Percentiles rank a stretch among this genome's conserved stretches.
phyloP scores from a whole-genome alignment of 495 filamentous ascomycete genomes.

The Penicillium parvum region DNA sequence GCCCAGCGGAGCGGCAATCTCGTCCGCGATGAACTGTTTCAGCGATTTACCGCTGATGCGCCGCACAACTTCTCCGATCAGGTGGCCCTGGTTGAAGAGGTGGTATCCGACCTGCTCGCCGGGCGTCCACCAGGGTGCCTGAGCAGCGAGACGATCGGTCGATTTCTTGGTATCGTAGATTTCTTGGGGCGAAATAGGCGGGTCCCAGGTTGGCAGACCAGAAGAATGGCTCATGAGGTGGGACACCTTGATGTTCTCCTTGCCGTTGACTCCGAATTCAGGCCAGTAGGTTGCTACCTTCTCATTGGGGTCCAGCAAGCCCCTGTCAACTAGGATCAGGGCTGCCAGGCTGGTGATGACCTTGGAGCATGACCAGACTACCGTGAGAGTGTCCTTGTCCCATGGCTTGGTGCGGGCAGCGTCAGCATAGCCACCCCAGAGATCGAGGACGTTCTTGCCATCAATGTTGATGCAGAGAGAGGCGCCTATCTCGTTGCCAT shows the following conservation, averaged over 20 bases:
- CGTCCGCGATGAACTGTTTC: constrained; percentile 37
- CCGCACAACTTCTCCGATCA: constrained; percentile 38
- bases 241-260: constrained; percentile 34
- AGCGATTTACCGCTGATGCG: constrained; percentile 35
- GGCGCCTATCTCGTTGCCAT: constrained; percentile 38
- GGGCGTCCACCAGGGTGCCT: constrained; percentile 43
- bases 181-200: constrained; percentile 23
- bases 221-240: constrained; percentile 41
- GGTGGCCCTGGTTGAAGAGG: constrained; percentile 31
- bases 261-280: constrained; percentile 40
- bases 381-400: constrained; percentile 35
- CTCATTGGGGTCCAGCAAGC: constrained; percentile 33
- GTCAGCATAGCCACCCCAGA: constrained; percentile 44
- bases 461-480: constrained; percentile 40
- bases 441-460: constrained; percentile 40
- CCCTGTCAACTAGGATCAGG: constrained; percentile 37
- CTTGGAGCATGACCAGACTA: constrained; percentile 43
- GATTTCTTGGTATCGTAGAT: constrained; percentile 25
- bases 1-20: constrained; percentile 32
- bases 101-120: constrained; percentile 41
- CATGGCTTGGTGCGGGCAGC: constrained; percentile 26
- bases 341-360: constrained; percentile 34
- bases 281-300: constrained; percentile 44
- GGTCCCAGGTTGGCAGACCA: constrained; percentile 34
- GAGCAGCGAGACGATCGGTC: constrained; percentile 29